phyloP scores from a whole-genome alignment of 805 yeast species.

The Metschnikowia lunata region DNA sequence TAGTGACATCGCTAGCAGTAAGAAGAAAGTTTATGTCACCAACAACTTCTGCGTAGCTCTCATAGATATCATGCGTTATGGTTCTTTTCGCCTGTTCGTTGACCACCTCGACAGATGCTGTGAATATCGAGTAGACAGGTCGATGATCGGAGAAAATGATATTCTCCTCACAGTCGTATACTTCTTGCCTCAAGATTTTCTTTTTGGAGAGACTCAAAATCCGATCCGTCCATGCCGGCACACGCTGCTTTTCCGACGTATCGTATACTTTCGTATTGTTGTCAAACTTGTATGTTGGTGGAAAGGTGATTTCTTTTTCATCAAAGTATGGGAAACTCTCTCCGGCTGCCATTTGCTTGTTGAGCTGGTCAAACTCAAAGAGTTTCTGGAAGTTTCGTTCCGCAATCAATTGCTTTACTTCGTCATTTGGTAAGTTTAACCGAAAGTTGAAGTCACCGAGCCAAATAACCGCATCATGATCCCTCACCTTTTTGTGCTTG shows the following conservation, averaged over 20 bases:
- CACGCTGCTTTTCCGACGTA: slow-evolving; percentile 83
- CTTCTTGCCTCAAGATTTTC: slow-evolving; percentile 50
- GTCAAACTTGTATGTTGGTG: slow-evolving; percentile 94
- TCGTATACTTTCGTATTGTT: slow-evolving; percentile 80
- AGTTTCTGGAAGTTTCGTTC: slow-evolving; percentile 46
- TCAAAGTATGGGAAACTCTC: slow-evolving; percentile 77
- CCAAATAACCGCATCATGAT: slow-evolving; percentile 84
- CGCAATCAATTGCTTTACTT: slow-evolving; percentile 53
- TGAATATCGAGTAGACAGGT: slow-evolving; percentile 76
- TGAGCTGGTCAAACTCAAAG: slow-evolving; percentile 73
- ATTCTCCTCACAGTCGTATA: slow-evolving; percentile 55
- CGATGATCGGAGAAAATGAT: slow-evolving; percentile 81
- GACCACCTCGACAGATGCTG: slow-evolving; percentile 58
- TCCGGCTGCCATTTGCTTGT: slow-evolving; percentile 65
- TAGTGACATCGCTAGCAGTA: slow-evolving; percentile 23
- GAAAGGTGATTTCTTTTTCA: slow-evolving; percentile 74
- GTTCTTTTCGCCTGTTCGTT: slow-evolving; percentile 56
- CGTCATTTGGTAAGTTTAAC: slow-evolving; percentile 64
- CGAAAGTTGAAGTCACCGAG: slow-evolving; percentile 93
- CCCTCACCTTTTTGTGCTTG: slow-evolving; percentile 51
- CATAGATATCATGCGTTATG: slow-evolving; percentile 56
- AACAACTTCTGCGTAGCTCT: slow-evolving; percentile 45
- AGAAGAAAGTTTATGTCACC: slow-evolving; percentile 40
- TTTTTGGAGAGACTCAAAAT: slow-evolving; percentile 60
- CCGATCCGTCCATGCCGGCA: slow-evolving; percentile 98